Base-by-base conservation (phyloP, 2,329 filamentous ascomycete species). In the Metarhizium robertsii region DNA sequence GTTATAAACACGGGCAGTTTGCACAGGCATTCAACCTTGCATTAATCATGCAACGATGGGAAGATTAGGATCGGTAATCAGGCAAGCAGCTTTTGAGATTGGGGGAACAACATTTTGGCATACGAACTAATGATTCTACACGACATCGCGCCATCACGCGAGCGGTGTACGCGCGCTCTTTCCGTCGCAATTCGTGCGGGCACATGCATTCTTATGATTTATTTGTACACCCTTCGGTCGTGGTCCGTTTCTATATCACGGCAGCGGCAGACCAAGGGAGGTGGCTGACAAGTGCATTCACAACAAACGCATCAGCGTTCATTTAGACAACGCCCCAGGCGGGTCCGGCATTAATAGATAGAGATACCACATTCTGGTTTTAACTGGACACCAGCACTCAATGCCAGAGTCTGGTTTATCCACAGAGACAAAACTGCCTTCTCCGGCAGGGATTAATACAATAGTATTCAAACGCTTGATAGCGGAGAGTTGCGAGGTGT, bases 1-100 rank as follows among this genome's bases (percentile, higher is more conserved):
- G 61, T 50, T 71, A 55, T 71, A 64, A 56, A 38, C 34, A 8
- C 40, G 36, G 18, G 47, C 34, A 14, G 20, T 47, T 55, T 30
- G 45, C 43, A 49, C 29, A 7, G 6, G 18, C 43, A 25, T 46
- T 46, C 42, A 10, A 45, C 18, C 16, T 16, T 20, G 20, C n/a
- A 20, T 20, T 45, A 7, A 20, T 20, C 42, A 20, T 48, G 25
- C 54, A 11, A 8, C 34, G 29, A 50, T 30, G 32, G 32, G 11
- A 38, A 50, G 46, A 30, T 36, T 25, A 46, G 46, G 38, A 25
- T 18, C n/a, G 29, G 8, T 42, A 32, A 56, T 56, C 8, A 40
- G 8, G 8, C 38, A 16, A 40, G 36, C 2, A 42, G 6, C 30
- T 32, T 32, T 46, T 40, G 10, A 13, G 13, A 13, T 36, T 40